Conservation (phyloP, 1,284 basidiomycete genomes). For the Phellinidium pouzarii region DNA sequence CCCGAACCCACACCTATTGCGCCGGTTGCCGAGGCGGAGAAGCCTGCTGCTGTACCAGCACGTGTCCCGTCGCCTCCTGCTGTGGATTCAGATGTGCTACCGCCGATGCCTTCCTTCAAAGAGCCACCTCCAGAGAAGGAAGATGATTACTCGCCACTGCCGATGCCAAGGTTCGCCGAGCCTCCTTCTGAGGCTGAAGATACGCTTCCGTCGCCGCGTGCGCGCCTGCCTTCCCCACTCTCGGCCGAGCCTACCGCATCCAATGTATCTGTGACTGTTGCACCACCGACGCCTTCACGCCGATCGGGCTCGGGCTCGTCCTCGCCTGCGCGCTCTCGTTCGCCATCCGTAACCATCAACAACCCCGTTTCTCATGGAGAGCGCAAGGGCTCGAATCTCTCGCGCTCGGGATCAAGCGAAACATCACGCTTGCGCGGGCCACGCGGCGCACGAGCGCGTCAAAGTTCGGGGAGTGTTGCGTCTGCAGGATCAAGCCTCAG, state of each 20-base stretch:
- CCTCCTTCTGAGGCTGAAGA: conserved; percentile 32
- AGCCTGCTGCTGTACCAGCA: conserved; percentile 21
- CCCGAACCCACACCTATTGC: conserved; percentile 14
- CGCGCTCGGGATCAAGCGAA: conserved; percentile 40
- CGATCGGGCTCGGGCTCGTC: conserved; percentile 29
- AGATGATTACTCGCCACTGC: conserved; percentile 21
- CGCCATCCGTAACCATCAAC: conserved; percentile 29
- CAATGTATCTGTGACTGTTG: conserved; percentile 31
- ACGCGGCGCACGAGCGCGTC: conserved; percentile 38
- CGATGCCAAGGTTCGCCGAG: conserved; percentile 38
- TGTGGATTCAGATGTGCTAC: conserved; percentile 18
- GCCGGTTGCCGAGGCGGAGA: conserved; percentile 14
- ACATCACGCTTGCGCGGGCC: conserved; percentile 46
- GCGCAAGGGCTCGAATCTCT: conserved; percentile 28
- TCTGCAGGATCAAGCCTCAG: conserved; percentile 52
- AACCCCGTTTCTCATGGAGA: conserved; percentile 7
- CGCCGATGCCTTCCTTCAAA: conserved; percentile 26
- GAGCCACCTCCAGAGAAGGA: conserved; percentile 24
- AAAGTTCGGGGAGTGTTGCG: conserved; percentile 37
- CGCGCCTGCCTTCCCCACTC: conserved; percentile 27
- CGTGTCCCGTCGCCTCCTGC: conserved; percentile 19
- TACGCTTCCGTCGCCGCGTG: conserved; percentile 15
- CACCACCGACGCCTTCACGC: conserved; percentile 38
- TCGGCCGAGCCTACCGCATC: conserved; percentile 27
- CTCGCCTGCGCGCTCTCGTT: conserved; percentile 38